phyloP scores from a whole-genome alignment of 129 eudicot species.

The Escallonia rubra region DNA sequence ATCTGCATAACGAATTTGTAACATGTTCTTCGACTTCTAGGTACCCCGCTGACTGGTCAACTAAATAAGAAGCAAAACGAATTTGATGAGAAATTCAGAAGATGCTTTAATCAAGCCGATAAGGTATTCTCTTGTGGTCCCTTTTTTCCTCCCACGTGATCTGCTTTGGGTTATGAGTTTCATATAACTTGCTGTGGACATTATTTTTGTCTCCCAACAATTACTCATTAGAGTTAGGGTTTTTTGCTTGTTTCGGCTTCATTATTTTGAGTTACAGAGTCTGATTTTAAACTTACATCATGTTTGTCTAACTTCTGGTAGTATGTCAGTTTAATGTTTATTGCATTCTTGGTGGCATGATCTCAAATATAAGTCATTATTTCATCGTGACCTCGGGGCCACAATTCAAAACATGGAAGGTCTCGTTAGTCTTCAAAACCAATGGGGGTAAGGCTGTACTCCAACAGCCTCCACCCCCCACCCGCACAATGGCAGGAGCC shows the following conservation, averaged over 20 bases:
- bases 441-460: too few relatives aligned
- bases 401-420: too few relatives aligned
- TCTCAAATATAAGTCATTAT: too few relatives aligned
- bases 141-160: constrained; percentile 1
- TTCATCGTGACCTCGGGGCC: too few relatives aligned
- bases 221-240: not conserved
- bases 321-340: too few relatives aligned
- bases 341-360: too few relatives aligned
- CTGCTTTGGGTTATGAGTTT: too few relatives aligned
- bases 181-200: too few relatives aligned
- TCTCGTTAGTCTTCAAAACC: too few relatives aligned
- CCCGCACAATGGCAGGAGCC: too few relatives aligned
- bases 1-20: not conserved
- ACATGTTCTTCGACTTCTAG: constrained; percentile 33
- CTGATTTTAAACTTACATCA: constrained; percentile 1
- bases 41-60: constrained; percentile 50
- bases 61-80: constrained; percentile 54
- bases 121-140: constrained; percentile 42
- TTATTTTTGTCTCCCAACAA: too few relatives aligned
- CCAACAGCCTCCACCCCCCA: too few relatives aligned
- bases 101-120: constrained; percentile 46
- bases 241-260: not conserved
- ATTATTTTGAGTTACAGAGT: not conserved
- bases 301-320: not conserved
- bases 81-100: constrained; percentile 62